phyloP scores from a whole-genome alignment of 2,329 filamentous ascomycete species.

The Davidsoniella neocaledoniae region DNA sequence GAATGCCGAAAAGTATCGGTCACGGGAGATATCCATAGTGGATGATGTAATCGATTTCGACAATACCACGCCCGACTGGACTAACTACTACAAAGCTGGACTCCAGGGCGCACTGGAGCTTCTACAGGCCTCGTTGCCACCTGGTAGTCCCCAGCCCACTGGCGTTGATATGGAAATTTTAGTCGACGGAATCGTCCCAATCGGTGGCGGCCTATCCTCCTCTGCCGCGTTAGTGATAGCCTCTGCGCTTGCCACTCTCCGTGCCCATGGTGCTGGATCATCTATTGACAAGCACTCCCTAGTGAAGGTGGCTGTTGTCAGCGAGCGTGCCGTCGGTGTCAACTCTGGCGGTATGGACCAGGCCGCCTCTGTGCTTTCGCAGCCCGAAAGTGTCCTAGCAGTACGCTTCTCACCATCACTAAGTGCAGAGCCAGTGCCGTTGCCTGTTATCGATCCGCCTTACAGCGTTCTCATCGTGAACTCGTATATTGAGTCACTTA shows the following conservation, averaged over 20 bases:
- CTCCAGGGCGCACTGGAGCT: constrained; percentile 66
- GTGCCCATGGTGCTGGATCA: constrained; percentile 56
- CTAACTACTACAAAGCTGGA: constrained; percentile 95
- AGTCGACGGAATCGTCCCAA: constrained; percentile 81
- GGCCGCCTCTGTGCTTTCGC: constrained; percentile 83
- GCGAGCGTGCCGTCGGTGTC: constrained; percentile 84
- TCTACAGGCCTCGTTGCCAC: constrained; percentile 43
- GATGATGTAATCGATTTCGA: constrained; percentile 52
- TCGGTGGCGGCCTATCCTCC: constrained; percentile 80
- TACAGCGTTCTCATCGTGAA: constrained; percentile 88
- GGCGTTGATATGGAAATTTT: constrained; percentile 64
- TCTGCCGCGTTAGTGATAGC: constrained; percentile 89
- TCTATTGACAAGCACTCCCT: constrained; percentile 76
- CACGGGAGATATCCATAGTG: constrained; percentile 58
- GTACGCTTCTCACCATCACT: constrained; percentile 77
- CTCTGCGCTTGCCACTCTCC: constrained; percentile 73
- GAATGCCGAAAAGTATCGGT: constrained; percentile 66
- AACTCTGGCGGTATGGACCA: constrained; percentile 99
- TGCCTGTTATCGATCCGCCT: constrained; percentile 67
- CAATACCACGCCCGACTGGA: constrained; percentile 75
- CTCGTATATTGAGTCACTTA: constrained; percentile 85
- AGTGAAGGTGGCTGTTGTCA: constrained; percentile 84
- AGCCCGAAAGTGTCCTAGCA: constrained; percentile 71
- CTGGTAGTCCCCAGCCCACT: constrained; percentile 38
- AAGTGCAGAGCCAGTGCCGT: constrained; percentile 57